phyloP scores from a whole-genome alignment of 2,329 filamentous ascomycete genomes.

The Ophiostoma sp. region DNA sequence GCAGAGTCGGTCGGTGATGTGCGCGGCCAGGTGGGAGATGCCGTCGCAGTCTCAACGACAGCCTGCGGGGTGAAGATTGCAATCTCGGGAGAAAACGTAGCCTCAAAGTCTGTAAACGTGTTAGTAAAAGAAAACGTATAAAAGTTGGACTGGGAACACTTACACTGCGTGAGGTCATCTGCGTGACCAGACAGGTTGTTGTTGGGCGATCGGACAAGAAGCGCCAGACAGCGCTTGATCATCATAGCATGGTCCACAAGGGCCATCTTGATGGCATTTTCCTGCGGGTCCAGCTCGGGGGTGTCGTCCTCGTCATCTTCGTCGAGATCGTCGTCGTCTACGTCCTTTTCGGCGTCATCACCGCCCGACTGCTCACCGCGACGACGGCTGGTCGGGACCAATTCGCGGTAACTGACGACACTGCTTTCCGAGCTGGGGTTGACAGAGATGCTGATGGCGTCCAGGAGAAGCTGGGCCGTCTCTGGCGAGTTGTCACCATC shows the following conservation, averaged over 20 bases:
- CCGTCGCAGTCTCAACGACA: slow-evolving; percentile 43
- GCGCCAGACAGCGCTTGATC: slow-evolving; percentile 76
- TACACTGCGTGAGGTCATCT: slow-evolving; percentile 65
- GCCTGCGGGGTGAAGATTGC: slow-evolving; percentile 56
- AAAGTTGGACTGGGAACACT: slow-evolving; percentile 39
- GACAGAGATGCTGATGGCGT: slow-evolving; percentile 75
- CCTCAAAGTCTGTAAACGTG: slow-evolving; percentile 55
- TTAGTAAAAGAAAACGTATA: background rate
- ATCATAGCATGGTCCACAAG: slow-evolving; percentile 86
- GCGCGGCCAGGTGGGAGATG: slow-evolving; percentile 51
- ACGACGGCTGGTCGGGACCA: slow-evolving; percentile 60
- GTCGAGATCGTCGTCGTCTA: slow-evolving; percentile 44
- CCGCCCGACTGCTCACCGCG: slow-evolving; percentile 35
- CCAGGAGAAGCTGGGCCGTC: slow-evolving; percentile 66
- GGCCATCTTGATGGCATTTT: slow-evolving; percentile 79
- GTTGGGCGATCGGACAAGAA: slow-evolving; percentile 65
- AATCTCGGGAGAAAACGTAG: slow-evolving; percentile 65
- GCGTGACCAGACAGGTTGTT: slow-evolving; percentile 57
- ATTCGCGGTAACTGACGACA: slow-evolving; percentile 72
- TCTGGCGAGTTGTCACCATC: slow-evolving; percentile 66
- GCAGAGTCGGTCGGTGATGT: slow-evolving; percentile 46
- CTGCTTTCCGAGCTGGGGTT: slow-evolving; percentile 73
- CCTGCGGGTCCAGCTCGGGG: slow-evolving; percentile 57
- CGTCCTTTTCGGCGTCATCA: slow-evolving; percentile 43
- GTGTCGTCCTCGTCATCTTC: slow-evolving; percentile 47